Percentiles rank a stretch among this genome's conserved stretches.
phyloP scores from a whole-genome alignment of 331 rosid genomes.

The Acacia concinna region DNA sequence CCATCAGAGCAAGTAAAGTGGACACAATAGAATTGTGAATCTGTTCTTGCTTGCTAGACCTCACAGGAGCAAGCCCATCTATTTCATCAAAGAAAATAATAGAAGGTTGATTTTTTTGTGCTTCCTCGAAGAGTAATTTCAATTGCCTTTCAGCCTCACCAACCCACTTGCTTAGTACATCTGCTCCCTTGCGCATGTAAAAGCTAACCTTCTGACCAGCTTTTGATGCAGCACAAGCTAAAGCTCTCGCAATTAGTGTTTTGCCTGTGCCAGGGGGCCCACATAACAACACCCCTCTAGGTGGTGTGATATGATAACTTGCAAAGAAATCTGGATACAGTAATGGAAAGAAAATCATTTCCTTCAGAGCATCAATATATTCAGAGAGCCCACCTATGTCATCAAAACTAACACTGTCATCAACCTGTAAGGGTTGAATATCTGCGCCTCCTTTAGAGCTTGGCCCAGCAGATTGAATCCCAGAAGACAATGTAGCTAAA shows the following conservation, averaged over 20 bases:
- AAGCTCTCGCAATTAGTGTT: constrained; percentile 93
- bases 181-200: constrained; percentile 99
- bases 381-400: constrained; percentile 97
- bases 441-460: constrained; percentile 99
- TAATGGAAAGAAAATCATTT: constrained; percentile 96
- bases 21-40: constrained; percentile 98
- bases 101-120: constrained; percentile 97
- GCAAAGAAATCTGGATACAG: constrained; percentile 96
- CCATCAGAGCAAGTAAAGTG: constrained; percentile 99
- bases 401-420: constrained; percentile 88
- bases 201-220: constrained; percentile 99
- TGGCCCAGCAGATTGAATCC: constrained; percentile 98
- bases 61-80: constrained; percentile 98
- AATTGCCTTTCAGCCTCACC: constrained; percentile 99
- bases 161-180: constrained; percentile 97
- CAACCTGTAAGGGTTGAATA: constrained; percentile 95
- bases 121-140: constrained; percentile 98
- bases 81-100: constrained; percentile 98
- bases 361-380: constrained; percentile 90
- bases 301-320: constrained; percentile 95
- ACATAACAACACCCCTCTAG: constrained; percentile 96
- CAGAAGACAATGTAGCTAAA: constrained; percentile 72
- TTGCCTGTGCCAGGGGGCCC: constrained; percentile 99
- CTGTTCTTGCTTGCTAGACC: constrained; percentile 98
- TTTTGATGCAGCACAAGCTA: constrained; percentile 97